A percentile compares a stretch with the other conserved stretches of the same genome.
Evolutionary conservation across 2,329 filamentous ascomycete genomes (phyloP).

Genomic region (Penicillium palitans): DNA sequence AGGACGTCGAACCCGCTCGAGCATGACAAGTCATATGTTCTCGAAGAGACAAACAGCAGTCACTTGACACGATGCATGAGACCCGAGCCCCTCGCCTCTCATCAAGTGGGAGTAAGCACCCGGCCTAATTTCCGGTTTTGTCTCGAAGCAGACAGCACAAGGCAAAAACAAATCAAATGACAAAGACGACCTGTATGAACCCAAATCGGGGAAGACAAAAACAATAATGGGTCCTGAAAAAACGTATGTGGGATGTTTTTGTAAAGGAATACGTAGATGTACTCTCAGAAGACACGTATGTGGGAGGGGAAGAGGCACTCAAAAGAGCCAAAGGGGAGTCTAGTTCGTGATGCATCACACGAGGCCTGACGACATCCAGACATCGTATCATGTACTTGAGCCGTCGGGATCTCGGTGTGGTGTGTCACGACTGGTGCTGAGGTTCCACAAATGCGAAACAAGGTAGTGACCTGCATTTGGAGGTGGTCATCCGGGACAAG

Average conservation of each 20-base stretch:
- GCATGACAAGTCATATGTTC: slow-evolving; percentile 8
- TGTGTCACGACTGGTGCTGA: not conserved
- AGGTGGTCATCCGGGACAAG: slow-evolving; percentile 3
- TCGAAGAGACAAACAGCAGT: slow-evolving; percentile 1
- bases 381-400: not conserved
- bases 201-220: not conserved
- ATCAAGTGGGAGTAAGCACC: not conserved
- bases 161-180: not conserved
- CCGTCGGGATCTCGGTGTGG: not conserved
- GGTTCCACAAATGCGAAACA: slow-evolving; percentile 9
- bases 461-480: slow-evolving; percentile 13
- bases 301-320: not conserved
- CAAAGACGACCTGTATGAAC: not conserved
- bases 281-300: not conserved
- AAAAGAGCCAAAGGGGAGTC: not conserved
- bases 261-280: not conserved
- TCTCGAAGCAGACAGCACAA: not conserved
- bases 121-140: not conserved
- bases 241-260: not conserved
- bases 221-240: not conserved
- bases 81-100: not conserved
- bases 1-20: not conserved
- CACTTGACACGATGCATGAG: slow-evolving; percentile 5
- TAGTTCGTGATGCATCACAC: not conserved
- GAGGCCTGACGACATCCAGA: not conserved